These are phyloP conservation scores for Pseudogymnoascus verrucosus DNA, from an alignment of 2,329 filamentous ascomycete genomes.

Conservation along the genomic window DNA sequence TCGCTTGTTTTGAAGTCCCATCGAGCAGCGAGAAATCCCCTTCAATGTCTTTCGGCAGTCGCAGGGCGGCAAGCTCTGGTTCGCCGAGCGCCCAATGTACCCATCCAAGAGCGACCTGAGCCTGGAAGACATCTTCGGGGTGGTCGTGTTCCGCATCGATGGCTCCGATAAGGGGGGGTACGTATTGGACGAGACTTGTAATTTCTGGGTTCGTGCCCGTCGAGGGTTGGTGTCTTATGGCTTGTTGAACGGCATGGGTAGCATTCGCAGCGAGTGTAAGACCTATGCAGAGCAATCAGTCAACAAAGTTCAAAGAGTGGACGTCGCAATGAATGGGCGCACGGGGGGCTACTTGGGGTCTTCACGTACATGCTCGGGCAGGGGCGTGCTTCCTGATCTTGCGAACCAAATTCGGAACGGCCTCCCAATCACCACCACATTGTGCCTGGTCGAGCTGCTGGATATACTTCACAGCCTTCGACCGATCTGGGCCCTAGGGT, in stretches of 20 bases:
- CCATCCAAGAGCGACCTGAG: slow-evolving; percentile 76
- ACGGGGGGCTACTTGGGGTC: neutral
- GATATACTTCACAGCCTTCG: slow-evolving; percentile 78
- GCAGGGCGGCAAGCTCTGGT: slow-evolving; percentile 50
- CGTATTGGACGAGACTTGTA: slow-evolving; percentile 20
- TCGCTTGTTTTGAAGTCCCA: slow-evolving; percentile 41
- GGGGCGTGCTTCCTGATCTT: slow-evolving; percentile 94
- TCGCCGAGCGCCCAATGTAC: slow-evolving; percentile 72
- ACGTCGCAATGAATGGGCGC: slow-evolving; percentile 16
- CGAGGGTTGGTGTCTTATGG: slow-evolving; percentile 27
- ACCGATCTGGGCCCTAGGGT: slow-evolving; percentile 32
- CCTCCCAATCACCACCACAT: slow-evolving; percentile 79
- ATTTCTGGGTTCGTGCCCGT: slow-evolving; percentile 20
- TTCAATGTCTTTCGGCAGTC: slow-evolving; percentile 56
- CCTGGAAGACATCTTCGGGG: slow-evolving; percentile 62
- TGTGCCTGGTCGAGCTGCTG: slow-evolving; percentile 76
- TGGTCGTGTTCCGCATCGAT: slow-evolving; percentile 50
- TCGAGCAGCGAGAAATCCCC: slow-evolving; percentile 45
- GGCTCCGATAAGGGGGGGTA: slow-evolving; percentile 39
- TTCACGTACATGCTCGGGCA: slow-evolving; percentile 64
- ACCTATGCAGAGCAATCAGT: slow-evolving; percentile 38
- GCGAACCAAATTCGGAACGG: slow-evolving; percentile 78
- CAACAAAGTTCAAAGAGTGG: slow-evolving; percentile 12
- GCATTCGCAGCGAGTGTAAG: slow-evolving; percentile 61
- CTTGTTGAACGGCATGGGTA: slow-evolving; percentile 56